Conservation (phyloP, 2,329 filamentous ascomycete species). For the Microcera coccophila region DNA sequence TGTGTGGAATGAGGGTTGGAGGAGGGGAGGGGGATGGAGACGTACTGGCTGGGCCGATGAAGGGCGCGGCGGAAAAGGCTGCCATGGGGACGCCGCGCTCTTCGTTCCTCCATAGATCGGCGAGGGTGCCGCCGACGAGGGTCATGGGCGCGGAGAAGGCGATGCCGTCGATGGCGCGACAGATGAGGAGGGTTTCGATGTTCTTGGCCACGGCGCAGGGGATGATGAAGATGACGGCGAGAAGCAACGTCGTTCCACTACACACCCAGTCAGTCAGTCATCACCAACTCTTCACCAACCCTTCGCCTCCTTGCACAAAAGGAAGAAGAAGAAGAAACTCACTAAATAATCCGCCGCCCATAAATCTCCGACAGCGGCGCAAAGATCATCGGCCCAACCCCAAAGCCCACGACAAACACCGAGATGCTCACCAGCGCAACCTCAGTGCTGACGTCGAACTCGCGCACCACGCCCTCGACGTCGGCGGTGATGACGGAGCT, state of each 20-base stretch:
- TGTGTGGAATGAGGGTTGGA: no score
- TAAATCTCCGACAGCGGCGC: conserved; percentile 74
- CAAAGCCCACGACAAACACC: conserved; percentile 78
- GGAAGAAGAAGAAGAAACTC: conserved; percentile 13
- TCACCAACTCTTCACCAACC: conserved; percentile 6
- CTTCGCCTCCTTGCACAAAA: background rate
- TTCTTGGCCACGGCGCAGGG: conserved; percentile 75
- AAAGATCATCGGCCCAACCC: conserved; percentile 75
- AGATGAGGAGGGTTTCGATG: conserved; percentile 71
- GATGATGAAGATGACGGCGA: conserved; percentile 76
- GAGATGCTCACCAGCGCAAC: conserved; percentile 69
- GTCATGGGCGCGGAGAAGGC: conserved; percentile 86
- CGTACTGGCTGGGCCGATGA: conserved; percentile 69
- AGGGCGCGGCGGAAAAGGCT: conserved; percentile 77
- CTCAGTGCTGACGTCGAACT: conserved; percentile 67
- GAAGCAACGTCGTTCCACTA: conserved; percentile 56
- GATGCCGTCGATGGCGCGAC: conserved; percentile 74
- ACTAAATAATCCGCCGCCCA: conserved; percentile 69
- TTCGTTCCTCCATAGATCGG: conserved; percentile 80
- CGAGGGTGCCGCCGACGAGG: conserved; percentile 74
- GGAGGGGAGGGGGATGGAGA: no score
- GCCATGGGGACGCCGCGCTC: conserved; percentile 86
- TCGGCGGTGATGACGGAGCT: conserved; percentile 77
- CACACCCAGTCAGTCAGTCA: background rate
- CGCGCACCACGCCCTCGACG: conserved; percentile 57